These are phyloP conservation scores for Sambucus nigra DNA, from an alignment of 129 eudicot genomes.

Conservation along the genomic window DNA sequence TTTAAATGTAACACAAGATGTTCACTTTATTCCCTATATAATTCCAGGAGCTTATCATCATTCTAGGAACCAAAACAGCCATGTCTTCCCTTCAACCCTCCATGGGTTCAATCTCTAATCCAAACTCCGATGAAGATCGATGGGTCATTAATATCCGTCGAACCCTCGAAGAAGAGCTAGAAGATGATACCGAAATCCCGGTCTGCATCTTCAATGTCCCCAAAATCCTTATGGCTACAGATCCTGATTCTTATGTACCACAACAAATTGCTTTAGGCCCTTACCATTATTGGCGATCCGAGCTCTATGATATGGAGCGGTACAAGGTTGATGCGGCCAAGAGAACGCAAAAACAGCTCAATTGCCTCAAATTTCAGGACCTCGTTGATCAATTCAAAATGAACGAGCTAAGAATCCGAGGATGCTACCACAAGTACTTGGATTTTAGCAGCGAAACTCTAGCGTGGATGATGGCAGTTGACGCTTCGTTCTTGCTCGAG, in stretches of 20 bases:
- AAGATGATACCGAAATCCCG: constrained; percentile 29
- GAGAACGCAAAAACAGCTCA: constrained; percentile 29
- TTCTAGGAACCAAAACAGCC: too few species aligned
- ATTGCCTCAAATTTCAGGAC: constrained; percentile 18
- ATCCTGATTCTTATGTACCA: constrained; percentile 44
- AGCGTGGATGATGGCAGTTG: constrained; percentile 71
- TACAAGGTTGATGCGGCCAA: constrained; percentile 46
- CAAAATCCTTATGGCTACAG: constrained; percentile 23
- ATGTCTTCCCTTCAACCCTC: background rate
- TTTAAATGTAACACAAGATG: too few species aligned
- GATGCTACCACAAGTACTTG: constrained; percentile 44
- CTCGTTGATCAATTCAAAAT: constrained; percentile 24
- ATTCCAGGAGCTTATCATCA: too few species aligned
- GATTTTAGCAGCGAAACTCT: constrained; percentile 35
- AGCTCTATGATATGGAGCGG: constrained; percentile 61
- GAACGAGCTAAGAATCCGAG: constrained; percentile 34
- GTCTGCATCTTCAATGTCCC: constrained; percentile 48
- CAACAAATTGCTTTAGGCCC: too few species aligned
- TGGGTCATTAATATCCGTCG: constrained; percentile 35
- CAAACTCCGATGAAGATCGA: constrained; percentile 13
- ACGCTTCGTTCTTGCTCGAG: constrained; percentile 47
- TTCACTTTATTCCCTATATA: too few species aligned
- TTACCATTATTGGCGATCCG: constrained; percentile 48
- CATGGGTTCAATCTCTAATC: background rate
- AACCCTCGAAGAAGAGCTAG: constrained; percentile 20